Conservation (phyloP, 1,284 basidiomycete genomes). For the Peniophora sp. region DNA sequence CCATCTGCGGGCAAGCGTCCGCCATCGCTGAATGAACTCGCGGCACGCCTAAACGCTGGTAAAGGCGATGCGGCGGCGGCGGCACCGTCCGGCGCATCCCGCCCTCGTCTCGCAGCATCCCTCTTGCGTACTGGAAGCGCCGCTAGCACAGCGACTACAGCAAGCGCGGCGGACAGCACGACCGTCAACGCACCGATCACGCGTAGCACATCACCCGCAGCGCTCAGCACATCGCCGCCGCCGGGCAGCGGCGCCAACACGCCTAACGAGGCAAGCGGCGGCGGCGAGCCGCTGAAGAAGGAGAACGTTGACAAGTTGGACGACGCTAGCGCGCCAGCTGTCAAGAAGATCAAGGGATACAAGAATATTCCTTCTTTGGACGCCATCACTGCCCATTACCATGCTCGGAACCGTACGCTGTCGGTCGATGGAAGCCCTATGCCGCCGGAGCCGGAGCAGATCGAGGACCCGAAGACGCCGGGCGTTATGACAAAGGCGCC, state of each 20-base stretch:
- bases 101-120: constrained; percentile 68
- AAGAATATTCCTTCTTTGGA: constrained; percentile 81
- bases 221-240: constrained; percentile 38
- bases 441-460: constrained; percentile 67
- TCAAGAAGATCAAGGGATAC: constrained; percentile 56
- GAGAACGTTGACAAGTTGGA: constrained; percentile 27
- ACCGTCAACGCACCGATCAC: constrained; percentile 57
- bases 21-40: constrained; percentile 75
- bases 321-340: constrained; percentile 6
- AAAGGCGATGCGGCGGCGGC: constrained; percentile 26
- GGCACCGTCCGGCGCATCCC: constrained; percentile 29
- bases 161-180: constrained; percentile 45
- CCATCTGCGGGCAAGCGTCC: constrained; percentile 30
- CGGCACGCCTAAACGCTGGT: constrained; percentile 52
- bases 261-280: constrained; percentile 2
- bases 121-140: constrained; percentile 60
- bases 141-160: constrained; percentile 41
- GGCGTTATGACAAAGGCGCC: constrained; percentile 64
- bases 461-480: constrained; percentile 74
- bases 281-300: constrained; percentile 50
- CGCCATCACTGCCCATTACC: constrained; percentile 66
- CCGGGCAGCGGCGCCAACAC: constrained; percentile 22
- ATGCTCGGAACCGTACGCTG: constrained; percentile 53
- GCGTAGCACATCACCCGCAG: constrained; percentile 47
- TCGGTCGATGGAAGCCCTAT: constrained; percentile 65